Evolutionary conservation across 2,329 filamentous ascomycete species (phyloP).

Genomic region (Xylaria sp.): DNA sequence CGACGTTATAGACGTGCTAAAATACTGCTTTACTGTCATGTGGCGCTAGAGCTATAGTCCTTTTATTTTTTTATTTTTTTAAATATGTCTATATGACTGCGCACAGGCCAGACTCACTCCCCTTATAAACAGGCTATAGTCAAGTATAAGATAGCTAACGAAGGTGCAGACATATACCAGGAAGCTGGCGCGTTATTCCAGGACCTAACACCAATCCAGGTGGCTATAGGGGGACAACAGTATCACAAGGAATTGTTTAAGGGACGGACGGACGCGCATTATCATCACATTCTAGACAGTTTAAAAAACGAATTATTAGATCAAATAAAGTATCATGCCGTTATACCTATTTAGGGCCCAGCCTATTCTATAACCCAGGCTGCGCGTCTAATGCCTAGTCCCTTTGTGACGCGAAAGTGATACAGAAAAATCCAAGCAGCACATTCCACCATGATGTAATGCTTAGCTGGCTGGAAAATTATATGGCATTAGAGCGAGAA

Average conservation of each 20-base stretch:
- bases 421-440: conserved; percentile 18
- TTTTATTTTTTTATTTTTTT: no score
- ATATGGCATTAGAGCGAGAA: conserved; percentile 21
- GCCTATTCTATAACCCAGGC: conserved; percentile 33
- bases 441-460: conserved; percentile 16
- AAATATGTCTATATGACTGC: no score
- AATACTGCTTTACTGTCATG: no score
- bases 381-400: conserved; percentile 18
- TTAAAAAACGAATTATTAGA: conserved; percentile 1
- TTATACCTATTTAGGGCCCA: conserved; percentile 27
- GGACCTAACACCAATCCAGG: no score
- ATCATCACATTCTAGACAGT: not conserved
- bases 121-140: no score
- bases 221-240: not conserved
- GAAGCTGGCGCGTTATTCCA: no score
- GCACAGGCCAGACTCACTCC: no score
- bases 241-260: not conserved
- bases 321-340: conserved; percentile 14
- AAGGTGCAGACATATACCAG: no score
- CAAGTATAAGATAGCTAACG: no score
- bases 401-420: conserved; percentile 24
- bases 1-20: no score
- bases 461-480: conserved; percentile 12
- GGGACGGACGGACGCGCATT: not conserved
- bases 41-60: no score